Evolutionary conservation across 345 rosid species (phyloP).

Genomic region (Moricandia moricandioides): DNA sequence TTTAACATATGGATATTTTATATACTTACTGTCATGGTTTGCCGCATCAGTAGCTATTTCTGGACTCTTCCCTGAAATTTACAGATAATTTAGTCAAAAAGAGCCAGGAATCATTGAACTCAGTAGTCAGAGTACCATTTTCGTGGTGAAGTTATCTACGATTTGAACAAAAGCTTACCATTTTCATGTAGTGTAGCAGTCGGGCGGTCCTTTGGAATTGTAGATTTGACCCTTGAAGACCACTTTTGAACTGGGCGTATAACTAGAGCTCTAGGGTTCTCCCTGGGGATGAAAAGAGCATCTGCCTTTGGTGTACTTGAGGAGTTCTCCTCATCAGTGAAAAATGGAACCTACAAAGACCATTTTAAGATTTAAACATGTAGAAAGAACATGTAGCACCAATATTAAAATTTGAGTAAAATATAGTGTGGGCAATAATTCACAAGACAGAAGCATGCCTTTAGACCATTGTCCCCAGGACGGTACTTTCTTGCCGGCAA

Average conservation of each 20-base stretch:
- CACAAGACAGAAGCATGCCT: constrained; percentile 47
- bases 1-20: neutral
- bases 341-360: constrained; percentile 79
- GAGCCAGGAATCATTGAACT: neutral
- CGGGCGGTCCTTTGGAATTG: constrained; percentile 46
- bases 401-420: neutral
- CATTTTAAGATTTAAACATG: constrained; percentile 14
- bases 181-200: constrained; percentile 41
- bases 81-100: constrained; percentile 9
- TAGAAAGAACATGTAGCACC: neutral
- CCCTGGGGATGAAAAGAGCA: constrained; percentile 90
- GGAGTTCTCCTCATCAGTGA: constrained; percentile 72
- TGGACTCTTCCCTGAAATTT: constrained; percentile 43
- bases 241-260: constrained; percentile 59
- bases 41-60: constrained; percentile 40
- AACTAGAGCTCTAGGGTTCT: constrained; percentile 89
- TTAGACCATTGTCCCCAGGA: constrained; percentile 64
- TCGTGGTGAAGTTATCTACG: neutral
- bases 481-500: constrained; percentile 79
- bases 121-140: neutral
- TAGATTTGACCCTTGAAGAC: constrained; percentile 49
- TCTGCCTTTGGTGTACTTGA: constrained; percentile 93
- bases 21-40: constrained; percentile 46
- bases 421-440: neutral
- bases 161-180: constrained; percentile 39